A percentile compares a stretch with the other conserved stretches of the same genome.
Evolutionary conservation across 768 basidiomycete species (phyloP).

Genomic region (Mycena olivaceomarginata): DNA sequence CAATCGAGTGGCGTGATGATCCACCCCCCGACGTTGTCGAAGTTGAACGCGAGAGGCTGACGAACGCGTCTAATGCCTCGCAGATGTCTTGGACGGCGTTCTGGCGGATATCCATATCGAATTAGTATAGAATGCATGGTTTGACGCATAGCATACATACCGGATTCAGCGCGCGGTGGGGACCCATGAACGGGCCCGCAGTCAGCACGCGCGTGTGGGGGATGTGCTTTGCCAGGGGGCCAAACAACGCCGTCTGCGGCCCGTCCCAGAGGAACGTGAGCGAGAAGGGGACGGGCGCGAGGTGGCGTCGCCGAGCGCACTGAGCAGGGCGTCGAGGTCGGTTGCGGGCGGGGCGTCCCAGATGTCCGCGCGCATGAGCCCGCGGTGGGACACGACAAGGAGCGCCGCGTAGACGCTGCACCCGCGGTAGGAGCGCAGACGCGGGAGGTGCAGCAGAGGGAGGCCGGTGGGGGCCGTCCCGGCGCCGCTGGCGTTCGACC

Average conservation of each 20-base stretch:
- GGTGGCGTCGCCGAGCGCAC: background rate
- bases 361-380: slow-evolving; percentile 16
- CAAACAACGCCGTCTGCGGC: slow-evolving; percentile 13
- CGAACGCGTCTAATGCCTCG: background rate
- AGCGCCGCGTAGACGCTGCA: slow-evolving; percentile 11
- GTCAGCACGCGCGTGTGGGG: slow-evolving; percentile 6
- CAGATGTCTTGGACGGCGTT: background rate
- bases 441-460: slow-evolving; percentile 15
- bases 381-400: background rate
- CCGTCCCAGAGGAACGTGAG: slow-evolving; percentile 29
- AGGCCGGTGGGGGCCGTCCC: background rate
- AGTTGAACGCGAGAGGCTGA: slow-evolving; percentile 3
- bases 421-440: slow-evolving; percentile 18
- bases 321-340: slow-evolving; percentile 13
- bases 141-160: background rate
- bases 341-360: slow-evolving; percentile 10
- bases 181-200: slow-evolving; percentile 14
- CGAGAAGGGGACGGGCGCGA: background rate
- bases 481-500: background rate
- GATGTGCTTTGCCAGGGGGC: slow-evolving; percentile 2
- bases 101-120: background rate
- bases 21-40: slow-evolving; percentile 11
- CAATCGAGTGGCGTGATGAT: background rate
- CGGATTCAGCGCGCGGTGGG: background rate
- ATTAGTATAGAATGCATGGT: background rate